phyloP scores from a whole-genome alignment of 2,329 filamentous ascomycete genomes.

The Nemania diffusa region DNA sequence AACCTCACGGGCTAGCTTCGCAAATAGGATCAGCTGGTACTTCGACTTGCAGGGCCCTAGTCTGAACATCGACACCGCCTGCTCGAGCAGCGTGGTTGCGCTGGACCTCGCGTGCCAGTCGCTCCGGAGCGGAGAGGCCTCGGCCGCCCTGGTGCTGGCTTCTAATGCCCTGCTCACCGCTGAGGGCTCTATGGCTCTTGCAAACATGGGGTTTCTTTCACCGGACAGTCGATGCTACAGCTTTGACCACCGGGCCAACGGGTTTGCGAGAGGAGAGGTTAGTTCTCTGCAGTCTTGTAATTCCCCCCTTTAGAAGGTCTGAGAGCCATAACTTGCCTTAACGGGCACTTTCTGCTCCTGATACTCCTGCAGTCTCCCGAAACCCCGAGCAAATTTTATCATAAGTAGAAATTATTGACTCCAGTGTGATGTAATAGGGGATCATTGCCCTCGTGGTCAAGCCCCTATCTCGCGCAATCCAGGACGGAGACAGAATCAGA shows the following conservation, averaged over 20 bases:
- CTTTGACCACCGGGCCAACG: background rate
- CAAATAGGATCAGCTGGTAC: slow-evolving; percentile 4
- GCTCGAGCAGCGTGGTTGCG: slow-evolving; percentile 12
- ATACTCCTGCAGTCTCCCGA: background rate
- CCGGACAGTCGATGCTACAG: background rate
- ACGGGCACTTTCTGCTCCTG: background rate
- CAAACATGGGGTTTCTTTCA: background rate
- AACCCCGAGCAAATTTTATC: background rate
- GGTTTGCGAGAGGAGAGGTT: slow-evolving; percentile 1
- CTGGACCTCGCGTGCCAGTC: slow-evolving; percentile 4
- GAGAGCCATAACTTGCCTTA: background rate
- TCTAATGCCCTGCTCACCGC: background rate
- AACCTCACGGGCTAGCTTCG: background rate
- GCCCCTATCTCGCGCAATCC: background rate
- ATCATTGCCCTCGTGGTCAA: slow-evolving; percentile 3
- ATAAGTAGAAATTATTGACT: background rate
- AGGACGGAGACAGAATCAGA: background rate
- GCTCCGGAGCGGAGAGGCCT: background rate
- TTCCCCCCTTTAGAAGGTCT: background rate
- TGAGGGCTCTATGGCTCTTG: background rate
- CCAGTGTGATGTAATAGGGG: slow-evolving; percentile 50
- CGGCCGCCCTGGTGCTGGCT: background rate
- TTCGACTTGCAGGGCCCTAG: slow-evolving; percentile 5
- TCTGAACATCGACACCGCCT: slow-evolving; percentile 2
- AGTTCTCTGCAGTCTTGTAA: background rate